Evolutionary conservation across 768 basidiomycete species (phyloP).

Genomic region (Phylloporus sp.): DNA sequence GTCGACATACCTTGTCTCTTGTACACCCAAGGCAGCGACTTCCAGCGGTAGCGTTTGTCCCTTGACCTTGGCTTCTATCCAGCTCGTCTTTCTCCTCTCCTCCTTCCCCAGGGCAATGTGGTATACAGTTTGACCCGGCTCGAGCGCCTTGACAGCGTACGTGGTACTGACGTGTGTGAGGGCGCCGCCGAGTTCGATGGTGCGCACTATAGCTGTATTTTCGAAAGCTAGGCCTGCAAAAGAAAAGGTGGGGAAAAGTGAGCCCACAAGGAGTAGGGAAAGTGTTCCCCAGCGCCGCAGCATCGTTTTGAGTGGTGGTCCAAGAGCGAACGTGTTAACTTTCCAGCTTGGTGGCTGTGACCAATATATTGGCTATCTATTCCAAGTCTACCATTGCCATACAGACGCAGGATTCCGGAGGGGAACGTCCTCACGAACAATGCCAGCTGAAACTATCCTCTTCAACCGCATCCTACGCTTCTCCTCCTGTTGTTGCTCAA

Average conservation of each 20-base stretch:
- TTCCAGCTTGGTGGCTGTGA: conserved; percentile 8
- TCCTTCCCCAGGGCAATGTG: conserved; percentile 60
- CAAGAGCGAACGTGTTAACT: conserved; percentile 20
- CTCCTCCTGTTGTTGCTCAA: conserved; percentile 60
- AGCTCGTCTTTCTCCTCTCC: conserved; percentile 67
- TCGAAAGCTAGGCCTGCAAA: conserved; percentile 60
- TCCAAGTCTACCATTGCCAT: conserved; percentile 66
- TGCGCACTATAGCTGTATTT: conserved; percentile 86
- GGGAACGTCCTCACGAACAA: conserved; percentile 76
- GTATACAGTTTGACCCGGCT: conserved; percentile 58
- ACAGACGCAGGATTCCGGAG: conserved; percentile 66
- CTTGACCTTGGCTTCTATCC: conserved; percentile 78
- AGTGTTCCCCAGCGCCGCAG: conserved; percentile 42
- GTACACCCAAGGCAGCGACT: conserved; percentile 46
- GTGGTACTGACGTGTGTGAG: conserved; percentile 87
- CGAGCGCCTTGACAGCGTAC: conserved; percentile 74
- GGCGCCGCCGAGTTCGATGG: conserved; percentile 86
- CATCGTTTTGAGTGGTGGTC: conserved; percentile 36
- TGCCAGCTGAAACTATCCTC: conserved; percentile 74
- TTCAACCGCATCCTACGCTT: conserved; percentile 65
- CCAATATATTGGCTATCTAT: neutral
- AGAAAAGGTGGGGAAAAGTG: conserved; percentile 39
- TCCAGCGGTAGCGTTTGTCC: conserved; percentile 55
- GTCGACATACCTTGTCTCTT: conserved; percentile 49
- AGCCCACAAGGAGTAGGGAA: conserved; percentile 41